Evolutionary conservation across 148 eudicot species (phyloP), one percentile per base, ranked within the genome.

Genomic region (Silene latifolia): DNA sequence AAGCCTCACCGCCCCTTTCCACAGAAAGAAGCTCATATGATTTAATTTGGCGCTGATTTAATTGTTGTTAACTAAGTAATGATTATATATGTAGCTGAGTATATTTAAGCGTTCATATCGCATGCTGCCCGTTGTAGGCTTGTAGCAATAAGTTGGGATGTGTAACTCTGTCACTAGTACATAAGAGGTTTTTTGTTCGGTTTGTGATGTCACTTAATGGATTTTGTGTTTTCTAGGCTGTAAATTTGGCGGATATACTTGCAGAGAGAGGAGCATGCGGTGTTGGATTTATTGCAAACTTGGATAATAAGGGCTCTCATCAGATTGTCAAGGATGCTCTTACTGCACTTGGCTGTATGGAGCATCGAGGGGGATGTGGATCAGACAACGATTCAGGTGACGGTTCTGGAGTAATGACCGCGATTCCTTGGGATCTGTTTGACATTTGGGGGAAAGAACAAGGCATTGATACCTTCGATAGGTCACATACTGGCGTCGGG

Each of bases 371-470:
- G 24, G 99, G 98, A 25, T 95, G 99, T 85, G 90, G 97, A 76
- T 91, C 99, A 32, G 99, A 95, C 86, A 89, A 95, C 82, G 98
- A 92, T 79, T 95, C 99, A 58, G 99, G 99, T 69, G 99, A 95
- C 82, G 99, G 99, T 73, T 74, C 99, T 11, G 99, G 99, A 76
- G 29, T 95, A 29, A 92, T 95, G 99, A 92, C 94, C 67, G 84
- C 94, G 18, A 92, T 95, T 83, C 99, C 99, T 8, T 95, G 99
- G 99, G 97, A 88, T 56, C 86, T 92, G 68, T 90, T 95, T 74
- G 83, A 95, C 76, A 79, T 79, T 29, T 95, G 99, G 99, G 99
- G 93, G 48, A 81, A 75, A 25, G 86, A 87, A 72, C 88, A 90
- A 71, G 99, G 99, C 8, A 78, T 95, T 60, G 83, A 82, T 80